Evolutionary conservation across 441 rosid species (phyloP), one percentile per base, ranked within the genome.

Genomic region (Monsonia emarginata): DNA sequence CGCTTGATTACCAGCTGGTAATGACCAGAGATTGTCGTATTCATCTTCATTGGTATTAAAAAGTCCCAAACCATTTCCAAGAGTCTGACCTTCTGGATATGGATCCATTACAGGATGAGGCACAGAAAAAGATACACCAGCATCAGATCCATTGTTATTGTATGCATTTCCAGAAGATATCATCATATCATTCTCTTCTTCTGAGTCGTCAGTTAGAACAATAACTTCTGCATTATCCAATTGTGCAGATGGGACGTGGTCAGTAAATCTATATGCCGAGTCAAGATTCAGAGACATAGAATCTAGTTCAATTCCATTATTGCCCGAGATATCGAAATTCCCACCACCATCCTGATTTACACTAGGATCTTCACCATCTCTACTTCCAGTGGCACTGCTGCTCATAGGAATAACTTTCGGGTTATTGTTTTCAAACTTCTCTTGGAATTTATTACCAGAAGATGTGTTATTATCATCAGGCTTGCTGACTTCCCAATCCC

Each of bases 141-240:
- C 69, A 59, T 85, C 90, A 59, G 84, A 62, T 71, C 61, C 87
- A 77, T 79, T 82, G 70, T 72, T 81, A 74, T 74, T 65, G 76
- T 79, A 91, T 64, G 72, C 78, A 72, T 79, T 71, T 65, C 77
- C 78, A 44, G 91, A 74, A 63, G 92, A 76, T 44, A 87, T 72
- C 60, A 83, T 61, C 26, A 84, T 61, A 69, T 88, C 95, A 75
- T 83, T 83, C 16, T 86, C 99, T 1, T 89, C 98, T 68, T 95
- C 99, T 16, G 99, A 91, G 81, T 91, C 99, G 81, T 91, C 99
- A 75, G 86, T 89, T 34, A 95, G 93, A 76, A 89, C 83, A 66
- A 95, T 91, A 69, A 95, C 83, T 65, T 85, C 97, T 36, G 91
- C 80, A 74, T 89, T 78, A 54, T 75, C 83, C 27, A 72, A 73